These are phyloP conservation scores for Xanthoparmelia taractica DNA, from an alignment of 495 filamentous ascomycete genomes.

Conservation along the genomic window DNA sequence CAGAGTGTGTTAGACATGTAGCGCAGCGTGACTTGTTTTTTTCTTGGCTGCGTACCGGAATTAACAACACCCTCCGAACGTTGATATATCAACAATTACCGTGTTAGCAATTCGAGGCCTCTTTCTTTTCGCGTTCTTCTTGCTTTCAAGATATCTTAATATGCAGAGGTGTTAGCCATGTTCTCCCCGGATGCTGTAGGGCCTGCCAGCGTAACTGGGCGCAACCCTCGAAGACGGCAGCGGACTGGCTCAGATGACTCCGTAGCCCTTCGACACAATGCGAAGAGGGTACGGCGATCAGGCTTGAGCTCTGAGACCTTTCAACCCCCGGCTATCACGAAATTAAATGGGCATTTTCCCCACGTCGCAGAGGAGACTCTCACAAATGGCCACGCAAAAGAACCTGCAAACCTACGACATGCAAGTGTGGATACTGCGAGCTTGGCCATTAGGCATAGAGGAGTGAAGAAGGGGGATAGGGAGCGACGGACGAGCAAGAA, in stretches of 20 bases:
- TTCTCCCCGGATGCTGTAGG: constrained; percentile 50
- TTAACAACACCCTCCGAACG: constrained; percentile 16
- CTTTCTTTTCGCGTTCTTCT: background rate
- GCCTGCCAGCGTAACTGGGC: constrained; percentile 41
- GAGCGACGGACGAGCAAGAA: constrained; percentile 37
- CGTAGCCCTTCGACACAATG: constrained; percentile 54
- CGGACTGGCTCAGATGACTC: constrained; percentile 59
- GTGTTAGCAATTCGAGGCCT: too few relatives aligned
- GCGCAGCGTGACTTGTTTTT: background rate
- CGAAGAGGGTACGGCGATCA: constrained; percentile 60
- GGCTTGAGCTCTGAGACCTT: constrained; percentile 50
- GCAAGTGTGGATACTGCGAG: constrained; percentile 35
- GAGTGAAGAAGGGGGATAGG: constrained; percentile 49
- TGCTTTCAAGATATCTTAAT: background rate
- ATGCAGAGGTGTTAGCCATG: constrained; percentile 39
- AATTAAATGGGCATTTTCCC: constrained; percentile 23
- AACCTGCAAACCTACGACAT: constrained; percentile 43
- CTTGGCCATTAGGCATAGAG: constrained; percentile 57
- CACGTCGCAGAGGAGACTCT: constrained; percentile 29
- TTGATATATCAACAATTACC: constrained; percentile 10
- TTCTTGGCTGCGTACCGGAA: constrained; percentile 7
- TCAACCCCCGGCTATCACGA: constrained; percentile 27
- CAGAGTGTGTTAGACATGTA: background rate
- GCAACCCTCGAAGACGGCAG: constrained; percentile 59
- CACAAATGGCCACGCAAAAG: constrained; percentile 32